Percentiles rank a stretch among this genome's conserved stretches.
These are phyloP conservation scores for Colletotrichum lindemuthianum DNA, from an alignment of 2,329 filamentous ascomycete species.

Conservation along the genomic window DNA sequence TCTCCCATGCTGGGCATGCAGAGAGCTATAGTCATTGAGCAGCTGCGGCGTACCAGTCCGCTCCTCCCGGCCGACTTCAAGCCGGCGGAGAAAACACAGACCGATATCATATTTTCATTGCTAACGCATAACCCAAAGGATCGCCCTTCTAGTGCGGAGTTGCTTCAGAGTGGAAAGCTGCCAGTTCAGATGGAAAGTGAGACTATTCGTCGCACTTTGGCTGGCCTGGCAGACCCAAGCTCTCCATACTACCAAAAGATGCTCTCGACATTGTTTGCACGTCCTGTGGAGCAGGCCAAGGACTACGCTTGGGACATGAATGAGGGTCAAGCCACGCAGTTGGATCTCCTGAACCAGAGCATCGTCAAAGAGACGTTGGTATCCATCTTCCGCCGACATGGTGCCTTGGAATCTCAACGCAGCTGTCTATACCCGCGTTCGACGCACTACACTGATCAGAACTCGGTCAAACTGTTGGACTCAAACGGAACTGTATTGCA, in stretches of 20 bases:
- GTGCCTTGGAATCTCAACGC: constrained; percentile 82
- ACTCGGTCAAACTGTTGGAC: constrained; percentile 84
- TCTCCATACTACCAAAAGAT: constrained; percentile 93
- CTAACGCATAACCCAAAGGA: constrained; percentile 85
- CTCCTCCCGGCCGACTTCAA: constrained; percentile 79
- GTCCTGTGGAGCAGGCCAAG: constrained; percentile 80
- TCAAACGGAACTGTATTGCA: constrained; percentile 88
- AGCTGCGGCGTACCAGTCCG: constrained; percentile 74
- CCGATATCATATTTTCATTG: constrained; percentile 80
- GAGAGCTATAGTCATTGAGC: constrained; percentile 70
- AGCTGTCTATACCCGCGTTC: constrained; percentile 85
- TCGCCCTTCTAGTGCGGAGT: constrained; percentile 82
- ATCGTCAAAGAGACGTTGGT: constrained; percentile 79
- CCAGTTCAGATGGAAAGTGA: constrained; percentile 94
- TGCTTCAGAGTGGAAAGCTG: constrained; percentile 86
- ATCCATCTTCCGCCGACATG: constrained; percentile 87
- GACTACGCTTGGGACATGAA: constrained; percentile 83
- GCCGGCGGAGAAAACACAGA: constrained; percentile 75
- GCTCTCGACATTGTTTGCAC: constrained; percentile 83
- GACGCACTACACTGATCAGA: constrained; percentile 73
- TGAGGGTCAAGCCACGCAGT: constrained; percentile 60
- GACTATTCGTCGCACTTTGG: constrained; percentile 84
- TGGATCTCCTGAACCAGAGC: constrained; percentile 75
- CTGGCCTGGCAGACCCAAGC: constrained; percentile 80
- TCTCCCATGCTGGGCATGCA: constrained; percentile 71